phyloP scores from a whole-genome alignment of 2,329 filamentous ascomycete species.

The Aureobasidium melanogenum region DNA sequence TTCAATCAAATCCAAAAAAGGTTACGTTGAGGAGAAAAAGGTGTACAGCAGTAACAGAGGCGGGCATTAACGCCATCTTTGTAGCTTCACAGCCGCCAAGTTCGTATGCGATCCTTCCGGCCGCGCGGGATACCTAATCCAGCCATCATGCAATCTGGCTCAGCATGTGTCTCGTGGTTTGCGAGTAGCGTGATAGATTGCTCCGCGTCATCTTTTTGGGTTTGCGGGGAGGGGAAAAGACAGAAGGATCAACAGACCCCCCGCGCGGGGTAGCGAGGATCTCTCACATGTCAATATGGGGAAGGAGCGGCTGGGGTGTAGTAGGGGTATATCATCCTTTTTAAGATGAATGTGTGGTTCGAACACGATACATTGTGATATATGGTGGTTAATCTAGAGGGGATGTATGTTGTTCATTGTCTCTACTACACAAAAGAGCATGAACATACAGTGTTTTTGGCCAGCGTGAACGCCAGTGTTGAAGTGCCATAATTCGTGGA shows the following conservation, averaged over 20 bases:
- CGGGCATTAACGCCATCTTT: neutral
- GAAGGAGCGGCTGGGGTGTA: neutral
- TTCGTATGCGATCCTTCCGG: neutral
- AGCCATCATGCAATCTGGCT: neutral
- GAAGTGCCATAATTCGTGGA: neutral
- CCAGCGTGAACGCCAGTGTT: neutral
- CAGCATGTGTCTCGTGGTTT: neutral
- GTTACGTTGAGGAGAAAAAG: too few species aligned
- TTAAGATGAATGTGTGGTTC: too few species aligned
- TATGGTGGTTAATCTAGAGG: too few species aligned
- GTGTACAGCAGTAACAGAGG: neutral
- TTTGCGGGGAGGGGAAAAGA: neutral
- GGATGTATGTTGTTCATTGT: neutral
- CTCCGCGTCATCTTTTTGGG: neutral
- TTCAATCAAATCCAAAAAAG: too few species aligned
- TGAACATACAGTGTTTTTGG: too few species aligned
- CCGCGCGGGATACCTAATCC: neutral
- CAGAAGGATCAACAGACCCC: neutral
- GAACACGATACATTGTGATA: too few species aligned
- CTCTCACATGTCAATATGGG: neutral
- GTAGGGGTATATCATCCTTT: too few species aligned
- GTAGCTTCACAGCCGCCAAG: neutral
- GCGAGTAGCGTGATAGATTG: neutral
- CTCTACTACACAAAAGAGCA: too few species aligned
- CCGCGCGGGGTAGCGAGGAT: neutral